Evolutionary conservation across 2,329 filamentous ascomycete species (phyloP).

Genomic region (Lanzia echinophila): DNA sequence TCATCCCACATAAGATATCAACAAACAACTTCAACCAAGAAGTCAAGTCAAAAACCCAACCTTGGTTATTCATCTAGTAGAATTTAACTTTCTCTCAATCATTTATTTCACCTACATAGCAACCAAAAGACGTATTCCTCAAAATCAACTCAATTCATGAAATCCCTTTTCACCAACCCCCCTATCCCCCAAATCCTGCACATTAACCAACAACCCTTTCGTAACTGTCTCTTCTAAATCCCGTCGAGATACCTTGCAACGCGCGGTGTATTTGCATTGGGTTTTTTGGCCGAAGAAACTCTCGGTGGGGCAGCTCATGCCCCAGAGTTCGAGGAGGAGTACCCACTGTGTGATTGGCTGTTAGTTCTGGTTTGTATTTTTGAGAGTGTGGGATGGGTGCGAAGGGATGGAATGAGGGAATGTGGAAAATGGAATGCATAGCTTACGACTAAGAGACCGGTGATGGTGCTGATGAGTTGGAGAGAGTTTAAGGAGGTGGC

Average conservation of each 20-base stretch:
- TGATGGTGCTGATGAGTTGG: slow-evolving; percentile 39
- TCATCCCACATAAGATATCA: too few species aligned
- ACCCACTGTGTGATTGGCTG: slow-evolving; percentile 30
- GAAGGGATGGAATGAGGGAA: too few species aligned
- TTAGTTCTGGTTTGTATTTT: too few species aligned
- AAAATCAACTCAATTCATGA: slow-evolving; percentile 15
- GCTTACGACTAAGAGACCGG: slow-evolving; percentile 33
- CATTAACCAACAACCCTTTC: slow-evolving; percentile 19
- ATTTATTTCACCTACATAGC: too few species aligned
- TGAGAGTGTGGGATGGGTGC: too few species aligned
- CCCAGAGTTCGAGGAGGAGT: slow-evolving; percentile 43
- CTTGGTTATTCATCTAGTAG: too few species aligned
- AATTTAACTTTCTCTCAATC: too few species aligned
- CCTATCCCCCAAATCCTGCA: slow-evolving; percentile 17
- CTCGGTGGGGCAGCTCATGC: slow-evolving; percentile 40
- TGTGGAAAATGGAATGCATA: too few species aligned
- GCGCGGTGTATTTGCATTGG: slow-evolving; percentile 37
- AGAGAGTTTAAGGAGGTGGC: slow-evolving; percentile 41
- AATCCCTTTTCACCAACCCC: slow-evolving; percentile 9
- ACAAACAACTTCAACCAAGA: too few species aligned
- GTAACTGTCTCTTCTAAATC: slow-evolving; percentile 30
- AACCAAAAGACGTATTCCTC: too few species aligned
- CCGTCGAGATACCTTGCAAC: slow-evolving; percentile 32
- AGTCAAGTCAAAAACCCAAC: too few species aligned
- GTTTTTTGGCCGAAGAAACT: slow-evolving; percentile 37